Percentiles rank a stretch among this genome's conserved stretches.
These are phyloP conservation scores for Russula griseocarnosa DNA, from an alignment of 768 basidiomycete species.

Conservation along the genomic window DNA sequence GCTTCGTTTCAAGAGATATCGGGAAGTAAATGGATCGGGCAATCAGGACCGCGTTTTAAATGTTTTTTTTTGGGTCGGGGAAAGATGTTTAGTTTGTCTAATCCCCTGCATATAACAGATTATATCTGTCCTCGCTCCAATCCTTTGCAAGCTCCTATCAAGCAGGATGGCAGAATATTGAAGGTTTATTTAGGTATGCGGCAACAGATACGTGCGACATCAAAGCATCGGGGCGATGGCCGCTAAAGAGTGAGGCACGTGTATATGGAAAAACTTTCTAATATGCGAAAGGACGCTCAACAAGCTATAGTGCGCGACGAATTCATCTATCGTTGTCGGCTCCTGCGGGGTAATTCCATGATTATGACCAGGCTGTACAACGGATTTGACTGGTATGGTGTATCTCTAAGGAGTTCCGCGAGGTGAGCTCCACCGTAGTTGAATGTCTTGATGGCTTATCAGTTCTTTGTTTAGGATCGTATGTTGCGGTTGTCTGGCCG, in stretches of 20 bases:
- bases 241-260: slow-evolving; percentile 93
- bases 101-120: background rate
- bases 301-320: slow-evolving; percentile 74
- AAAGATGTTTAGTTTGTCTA: no score
- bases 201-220: slow-evolving; percentile 92
- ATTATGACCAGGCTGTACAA: slow-evolving; percentile 75
- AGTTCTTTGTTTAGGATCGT: slow-evolving; percentile 62
- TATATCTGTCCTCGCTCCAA: background rate
- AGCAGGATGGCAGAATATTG: slow-evolving; percentile 98
- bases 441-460: background rate
- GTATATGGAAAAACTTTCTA: slow-evolving; percentile 90
- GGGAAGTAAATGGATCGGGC: no score
- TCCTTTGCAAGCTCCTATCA: slow-evolving; percentile 74
- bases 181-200: slow-evolving; percentile 96
- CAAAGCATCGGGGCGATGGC: slow-evolving; percentile 90
- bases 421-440: slow-evolving; percentile 47
- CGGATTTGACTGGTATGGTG: slow-evolving; percentile 97
- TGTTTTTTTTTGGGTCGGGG: no score
- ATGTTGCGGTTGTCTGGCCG: slow-evolving; percentile 73
- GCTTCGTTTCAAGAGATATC: no score
- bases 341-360: slow-evolving; percentile 6
- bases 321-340: background rate
- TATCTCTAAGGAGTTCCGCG: slow-evolving; percentile 93
- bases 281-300: slow-evolving; percentile 84
- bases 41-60: slow-evolving; percentile 91